Evolutionary conservation across 257 asterid genomes (phyloP), one percentile per base, ranked within the genome.

Genomic region (Primulina tabacum): DNA sequence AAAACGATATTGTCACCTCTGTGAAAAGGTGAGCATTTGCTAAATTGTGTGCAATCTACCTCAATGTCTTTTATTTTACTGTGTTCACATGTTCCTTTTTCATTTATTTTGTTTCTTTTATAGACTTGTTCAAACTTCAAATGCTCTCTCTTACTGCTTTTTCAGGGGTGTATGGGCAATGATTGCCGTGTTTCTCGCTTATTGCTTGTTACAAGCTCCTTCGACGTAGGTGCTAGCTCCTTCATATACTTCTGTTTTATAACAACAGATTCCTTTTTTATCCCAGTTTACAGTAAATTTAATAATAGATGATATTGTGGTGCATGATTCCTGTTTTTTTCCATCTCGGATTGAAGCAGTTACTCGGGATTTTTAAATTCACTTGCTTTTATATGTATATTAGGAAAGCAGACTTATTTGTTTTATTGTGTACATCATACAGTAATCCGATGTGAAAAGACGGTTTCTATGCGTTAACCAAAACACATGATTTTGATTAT

Each of bases 141-240:
- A 65, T 38, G 69, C 24, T 57, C 26, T 71, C 75, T 63, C 61
- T 58, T 72, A 64, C 69, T 81, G 67, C 65, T 65, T 81, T 77
- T 69, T 64, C 70, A 94, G 99, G 82, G 99, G 99, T 73, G 74
- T 91, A 62, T 94, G 93, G 96, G 99, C 99, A 56, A 89, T 89
- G 96, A 78, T 86, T 55, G 95, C 97, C 0, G 95, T 94, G 73
- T 91, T 89, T 82, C 97, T 89, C 66, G 91, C 97, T 71, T 94
- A 94, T 75, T 88, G 95, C 81, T 82, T 94, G 87, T 86, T 94
- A 70, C 99, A 94, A 84, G 97, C 97, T 75, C 99, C 99, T 73
- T 89, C 96, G 2, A 91, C 97, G 99, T 94, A 83, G 85, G 97
- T 82, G 75, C 8, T 37, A 50, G 57, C 21, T 72, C 52, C 7